phyloP scores from a whole-genome alignment of 1,139 yeast genomes.

The Yamadazyma spencermartinsiae region DNA sequence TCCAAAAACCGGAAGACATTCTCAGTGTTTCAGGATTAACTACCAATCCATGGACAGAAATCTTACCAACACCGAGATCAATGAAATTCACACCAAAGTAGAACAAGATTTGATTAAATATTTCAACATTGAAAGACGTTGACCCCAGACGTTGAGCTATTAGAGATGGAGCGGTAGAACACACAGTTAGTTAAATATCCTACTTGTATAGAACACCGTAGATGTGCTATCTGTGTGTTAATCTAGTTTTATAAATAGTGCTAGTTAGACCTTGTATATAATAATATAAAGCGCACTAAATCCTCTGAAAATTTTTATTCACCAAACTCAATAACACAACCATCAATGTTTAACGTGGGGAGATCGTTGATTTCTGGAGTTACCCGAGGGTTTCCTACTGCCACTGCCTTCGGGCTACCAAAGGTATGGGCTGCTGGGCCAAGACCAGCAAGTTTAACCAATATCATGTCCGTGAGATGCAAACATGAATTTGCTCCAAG shows the following conservation, averaged over 20 bases:
- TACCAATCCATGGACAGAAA: conserved; percentile 96
- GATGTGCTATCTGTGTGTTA: no score
- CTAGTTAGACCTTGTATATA: conserved; percentile 9
- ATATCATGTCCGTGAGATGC: conserved; percentile 38
- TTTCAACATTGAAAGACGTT: conserved; percentile 50
- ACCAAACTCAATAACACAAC: not conserved
- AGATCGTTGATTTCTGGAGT: conserved; percentile 3
- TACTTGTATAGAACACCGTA: no score
- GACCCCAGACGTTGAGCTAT: no score
- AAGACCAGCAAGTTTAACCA: not conserved
- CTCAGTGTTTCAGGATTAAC: conserved; percentile 86
- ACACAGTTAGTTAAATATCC: no score
- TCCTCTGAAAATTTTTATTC: not conserved
- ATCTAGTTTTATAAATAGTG: no score
- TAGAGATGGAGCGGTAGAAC: no score
- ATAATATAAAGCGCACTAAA: conserved; percentile 1
- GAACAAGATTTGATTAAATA: conserved; percentile 51
- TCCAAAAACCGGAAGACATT: conserved; percentile 74
- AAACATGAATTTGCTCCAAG: conserved; percentile 90
- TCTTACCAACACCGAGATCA: conserved; percentile 79
- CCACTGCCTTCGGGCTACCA: no score
- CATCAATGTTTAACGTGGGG: conserved; percentile 2
- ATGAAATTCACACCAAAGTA: conserved; percentile 64
- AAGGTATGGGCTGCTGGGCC: no score
- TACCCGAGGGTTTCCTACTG: not conserved